Conservation (phyloP, 768 basidiomycete species). For the Lactifluus subvellereus region DNA sequence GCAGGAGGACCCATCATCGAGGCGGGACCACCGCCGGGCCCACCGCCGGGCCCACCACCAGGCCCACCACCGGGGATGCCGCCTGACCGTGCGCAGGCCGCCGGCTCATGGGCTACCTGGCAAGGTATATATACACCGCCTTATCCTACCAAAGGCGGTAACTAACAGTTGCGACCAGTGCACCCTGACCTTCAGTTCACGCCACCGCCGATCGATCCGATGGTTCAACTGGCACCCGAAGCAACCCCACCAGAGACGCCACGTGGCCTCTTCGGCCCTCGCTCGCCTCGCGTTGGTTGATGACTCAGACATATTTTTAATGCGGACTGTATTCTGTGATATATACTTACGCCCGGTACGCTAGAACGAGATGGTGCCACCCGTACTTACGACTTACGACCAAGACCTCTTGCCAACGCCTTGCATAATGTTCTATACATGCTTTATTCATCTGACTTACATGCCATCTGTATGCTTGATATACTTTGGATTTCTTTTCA, state of each 20-base stretch:
- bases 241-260: conserved; percentile 38
- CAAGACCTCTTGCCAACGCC: neutral
- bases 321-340: neutral
- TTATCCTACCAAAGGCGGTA: neutral
- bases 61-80: conserved; percentile 7
- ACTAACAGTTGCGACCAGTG: conserved; percentile 37
- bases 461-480: conserved; percentile 3
- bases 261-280: conserved; percentile 70
- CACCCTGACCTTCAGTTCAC: conserved; percentile 53
- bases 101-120: conserved; percentile 40
- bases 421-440: neutral
- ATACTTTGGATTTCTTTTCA: neutral
- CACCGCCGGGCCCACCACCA: conserved; percentile 7
- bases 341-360: neutral
- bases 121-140: conserved; percentile 32
- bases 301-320: neutral
- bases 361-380: too few species aligned
- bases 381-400: neutral
- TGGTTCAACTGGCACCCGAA: conserved; percentile 53
- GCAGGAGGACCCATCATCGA: conserved; percentile 11
- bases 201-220: conserved; percentile 51
- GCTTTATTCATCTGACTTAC: neutral
- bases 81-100: conserved; percentile 25
- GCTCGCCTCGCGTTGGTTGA: conserved; percentile 45
- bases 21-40: neutral